These are phyloP conservation scores for Neopestalotiopsis rosae DNA, from an alignment of 2,329 filamentous ascomycete genomes.

Conservation along the genomic window DNA sequence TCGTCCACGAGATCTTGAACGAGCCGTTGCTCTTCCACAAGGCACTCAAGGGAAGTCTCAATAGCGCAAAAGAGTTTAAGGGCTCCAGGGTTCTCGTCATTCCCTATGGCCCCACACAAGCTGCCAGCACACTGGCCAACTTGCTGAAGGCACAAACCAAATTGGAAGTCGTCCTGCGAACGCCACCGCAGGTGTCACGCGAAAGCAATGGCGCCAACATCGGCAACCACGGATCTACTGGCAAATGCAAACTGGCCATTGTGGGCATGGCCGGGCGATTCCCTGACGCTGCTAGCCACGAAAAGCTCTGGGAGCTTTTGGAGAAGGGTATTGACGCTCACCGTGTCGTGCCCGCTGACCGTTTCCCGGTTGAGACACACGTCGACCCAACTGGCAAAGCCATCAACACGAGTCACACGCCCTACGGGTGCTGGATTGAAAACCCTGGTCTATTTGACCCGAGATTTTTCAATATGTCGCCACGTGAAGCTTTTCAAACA, in stretches of 20 bases:
- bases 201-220: slow-evolving; percentile 41
- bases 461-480: slow-evolving; percentile 89
- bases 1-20: slow-evolving; percentile 55
- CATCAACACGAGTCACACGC: slow-evolving; percentile 78
- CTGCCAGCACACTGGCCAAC: slow-evolving; percentile 50
- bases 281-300: slow-evolving; percentile 72
- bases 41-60: slow-evolving; percentile 52
- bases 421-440: slow-evolving; percentile 76
- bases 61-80: slow-evolving; percentile 45
- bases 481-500: slow-evolving; percentile 78
- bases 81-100: slow-evolving; percentile 50
- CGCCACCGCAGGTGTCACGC: slow-evolving; percentile 39
- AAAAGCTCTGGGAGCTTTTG: slow-evolving; percentile 77
- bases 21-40: slow-evolving; percentile 54
- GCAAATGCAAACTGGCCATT: slow-evolving; percentile 77
- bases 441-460: slow-evolving; percentile 80
- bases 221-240: slow-evolving; percentile 52
- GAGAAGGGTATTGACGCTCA: slow-evolving; percentile 78
- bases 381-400: slow-evolving; percentile 74
- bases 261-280: slow-evolving; percentile 83
- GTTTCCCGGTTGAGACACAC: slow-evolving; percentile 76
- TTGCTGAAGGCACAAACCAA: slow-evolving; percentile 47
- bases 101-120: slow-evolving; percentile 56
- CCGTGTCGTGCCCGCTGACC: slow-evolving; percentile 68
- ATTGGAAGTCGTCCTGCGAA: slow-evolving; percentile 47